Percentiles rank a stretch among this genome's conserved stretches.
phyloP scores from a whole-genome alignment of 169 alveolate species.

The Plasmodium inui region DNA sequence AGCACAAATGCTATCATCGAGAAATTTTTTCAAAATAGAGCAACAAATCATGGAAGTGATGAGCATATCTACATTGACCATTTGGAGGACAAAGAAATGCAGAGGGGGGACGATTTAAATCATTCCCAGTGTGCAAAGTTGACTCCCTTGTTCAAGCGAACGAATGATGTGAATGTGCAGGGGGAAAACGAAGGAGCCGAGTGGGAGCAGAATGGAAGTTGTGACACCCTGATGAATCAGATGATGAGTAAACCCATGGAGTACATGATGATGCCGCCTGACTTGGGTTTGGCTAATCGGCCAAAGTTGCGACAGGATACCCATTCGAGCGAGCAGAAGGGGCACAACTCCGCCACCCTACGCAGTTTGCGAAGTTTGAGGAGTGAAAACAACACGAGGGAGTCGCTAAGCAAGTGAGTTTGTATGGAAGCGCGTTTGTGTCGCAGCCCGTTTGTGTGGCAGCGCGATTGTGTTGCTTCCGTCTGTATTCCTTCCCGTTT shows the following conservation, averaged over 20 bases:
- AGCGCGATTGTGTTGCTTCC: background rate
- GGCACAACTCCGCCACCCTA: slow-evolving; percentile 15
- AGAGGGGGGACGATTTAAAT: slow-evolving; percentile 3
- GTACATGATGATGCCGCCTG: slow-evolving; percentile 71
- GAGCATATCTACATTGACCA: background rate
- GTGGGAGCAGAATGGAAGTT: background rate
- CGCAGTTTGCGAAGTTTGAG: slow-evolving; percentile 5
- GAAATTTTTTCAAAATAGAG: slow-evolving; percentile 26
- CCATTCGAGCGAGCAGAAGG: background rate
- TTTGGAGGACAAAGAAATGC: background rate
- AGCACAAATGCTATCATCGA: slow-evolving; percentile 28
- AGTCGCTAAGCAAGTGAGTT: slow-evolving; percentile 45
- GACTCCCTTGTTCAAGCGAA: slow-evolving; percentile 8
- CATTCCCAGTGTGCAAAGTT: slow-evolving; percentile 9
- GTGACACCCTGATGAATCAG: background rate
- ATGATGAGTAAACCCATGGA: slow-evolving; percentile 2
- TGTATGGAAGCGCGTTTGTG: no score
- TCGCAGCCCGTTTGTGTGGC: background rate
- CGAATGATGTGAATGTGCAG: background rate
- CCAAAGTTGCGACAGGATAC: slow-evolving; percentile 17
- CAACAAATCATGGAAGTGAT: background rate
- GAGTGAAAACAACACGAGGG: slow-evolving; percentile 27
- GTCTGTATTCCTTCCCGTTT: background rate
- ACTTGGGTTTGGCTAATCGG: slow-evolving; percentile 27
- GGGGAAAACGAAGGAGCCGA: background rate